phyloP scores from a whole-genome alignment of 257 asterid genomes.

The Coffea eugenioides region DNA sequence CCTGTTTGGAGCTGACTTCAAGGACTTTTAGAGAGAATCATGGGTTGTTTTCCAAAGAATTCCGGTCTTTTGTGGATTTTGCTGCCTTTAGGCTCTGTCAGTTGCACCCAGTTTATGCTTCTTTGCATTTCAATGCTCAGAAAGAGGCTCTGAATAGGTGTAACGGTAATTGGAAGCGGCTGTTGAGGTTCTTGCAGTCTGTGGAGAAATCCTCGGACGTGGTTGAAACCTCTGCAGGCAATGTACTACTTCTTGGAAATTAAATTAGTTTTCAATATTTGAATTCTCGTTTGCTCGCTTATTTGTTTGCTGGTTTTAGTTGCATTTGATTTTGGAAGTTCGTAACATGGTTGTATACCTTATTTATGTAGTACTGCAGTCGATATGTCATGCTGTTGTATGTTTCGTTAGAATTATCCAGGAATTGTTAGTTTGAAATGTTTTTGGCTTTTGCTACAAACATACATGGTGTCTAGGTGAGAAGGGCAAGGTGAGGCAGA shows the following conservation, averaged over 20 bases:
- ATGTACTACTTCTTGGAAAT: conserved; percentile 49
- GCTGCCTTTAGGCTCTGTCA: conserved; percentile 75
- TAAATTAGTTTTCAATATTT: background rate
- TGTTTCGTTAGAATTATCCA: background rate
- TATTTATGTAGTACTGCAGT: background rate
- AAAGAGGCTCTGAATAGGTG: conserved; percentile 55
- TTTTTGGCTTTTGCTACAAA: background rate
- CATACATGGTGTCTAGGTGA: background rate
- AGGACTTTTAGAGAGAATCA: conserved; percentile 45
- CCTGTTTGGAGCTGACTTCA: conserved; percentile 60
- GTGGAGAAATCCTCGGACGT: conserved; percentile 67
- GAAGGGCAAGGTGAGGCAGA: background rate
- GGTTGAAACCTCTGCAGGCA: conserved; percentile 77
- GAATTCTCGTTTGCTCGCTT: background rate
- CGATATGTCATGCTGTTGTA: background rate
- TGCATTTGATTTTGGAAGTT: background rate
- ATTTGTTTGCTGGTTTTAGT: background rate
- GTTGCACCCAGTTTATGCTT: conserved; percentile 45
- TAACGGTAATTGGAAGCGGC: conserved; percentile 62
- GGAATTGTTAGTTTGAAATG: background rate
- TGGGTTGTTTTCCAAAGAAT: conserved; percentile 51
- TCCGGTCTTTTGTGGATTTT: conserved; percentile 63
- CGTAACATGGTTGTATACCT: background rate
- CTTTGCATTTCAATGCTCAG: conserved; percentile 41
- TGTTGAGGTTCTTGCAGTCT: conserved; percentile 73